A percentile compares a stretch with the other conserved stretches of the same genome.
Evolutionary conservation across 768 basidiomycete genomes (phyloP).

Genomic region (Hemileccinum rubropunctum): DNA sequence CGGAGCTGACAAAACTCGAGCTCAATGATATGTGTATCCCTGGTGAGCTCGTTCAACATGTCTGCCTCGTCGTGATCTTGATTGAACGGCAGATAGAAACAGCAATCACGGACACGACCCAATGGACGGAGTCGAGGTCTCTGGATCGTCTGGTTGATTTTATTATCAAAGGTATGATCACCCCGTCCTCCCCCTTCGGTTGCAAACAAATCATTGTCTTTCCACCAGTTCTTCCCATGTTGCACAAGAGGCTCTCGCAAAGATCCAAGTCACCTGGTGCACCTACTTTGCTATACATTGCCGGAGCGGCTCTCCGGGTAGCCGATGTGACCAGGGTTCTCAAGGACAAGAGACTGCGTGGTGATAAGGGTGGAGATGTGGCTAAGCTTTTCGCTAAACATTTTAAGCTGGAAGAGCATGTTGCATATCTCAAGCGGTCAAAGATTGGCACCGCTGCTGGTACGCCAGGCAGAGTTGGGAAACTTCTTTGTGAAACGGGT

Average conservation of each 20-base stretch:
- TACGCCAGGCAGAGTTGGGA: conserved; percentile 88
- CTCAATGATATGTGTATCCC: conserved; percentile 76
- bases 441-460: conserved; percentile 87
- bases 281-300: conserved; percentile 82
- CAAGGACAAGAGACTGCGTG: conserved; percentile 63
- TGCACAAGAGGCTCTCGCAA: conserved; percentile 71
- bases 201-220: background rate
- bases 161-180: conserved; percentile 63
- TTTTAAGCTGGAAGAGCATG: conserved; percentile 86
- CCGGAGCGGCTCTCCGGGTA: conserved; percentile 90
- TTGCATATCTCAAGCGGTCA: conserved; percentile 78
- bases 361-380: conserved; percentile 86
- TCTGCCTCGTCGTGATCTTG: conserved; percentile 33
- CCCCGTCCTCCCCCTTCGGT: background rate
- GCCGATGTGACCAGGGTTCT: conserved; percentile 79
- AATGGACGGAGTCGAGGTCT: conserved; percentile 69
- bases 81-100: conserved; percentile 60
- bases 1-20: conserved; percentile 72
- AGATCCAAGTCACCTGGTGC: conserved; percentile 75
- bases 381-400: conserved; percentile 97
- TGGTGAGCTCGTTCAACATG: conserved; percentile 45
- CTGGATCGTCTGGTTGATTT: conserved; percentile 73
- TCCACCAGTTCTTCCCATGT: conserved; percentile 55
- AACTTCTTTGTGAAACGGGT: conserved; percentile 75
- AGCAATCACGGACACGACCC: conserved; percentile 71